These are phyloP conservation scores for Fonsecaea monophora DNA, from an alignment of 2,329 filamentous ascomycete species.

Conservation along the genomic window DNA sequence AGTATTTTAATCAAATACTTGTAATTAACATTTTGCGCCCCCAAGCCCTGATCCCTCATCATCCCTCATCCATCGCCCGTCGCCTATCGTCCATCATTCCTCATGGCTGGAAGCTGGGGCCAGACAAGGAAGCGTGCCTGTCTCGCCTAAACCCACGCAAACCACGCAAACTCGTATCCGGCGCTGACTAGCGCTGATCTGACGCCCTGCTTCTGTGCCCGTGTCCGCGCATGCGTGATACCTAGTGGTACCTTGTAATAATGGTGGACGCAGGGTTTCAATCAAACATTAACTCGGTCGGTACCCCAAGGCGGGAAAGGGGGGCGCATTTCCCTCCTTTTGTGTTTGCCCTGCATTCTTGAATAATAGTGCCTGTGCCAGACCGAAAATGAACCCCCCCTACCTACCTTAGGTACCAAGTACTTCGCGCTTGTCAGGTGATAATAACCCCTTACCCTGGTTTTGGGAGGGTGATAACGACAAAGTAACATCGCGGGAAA, in stretches of 20 bases:
- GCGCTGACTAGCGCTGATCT: constrained; percentile 4
- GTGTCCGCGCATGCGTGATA: not conserved
- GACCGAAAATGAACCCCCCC: too few relatives aligned
- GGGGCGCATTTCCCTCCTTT: too few relatives aligned
- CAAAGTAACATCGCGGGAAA: too few relatives aligned
- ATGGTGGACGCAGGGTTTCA: not conserved
- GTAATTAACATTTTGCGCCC: not conserved
- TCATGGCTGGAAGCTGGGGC: not conserved
- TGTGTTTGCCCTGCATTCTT: too few relatives aligned
- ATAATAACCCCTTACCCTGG: too few relatives aligned
- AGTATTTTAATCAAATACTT: too few relatives aligned
- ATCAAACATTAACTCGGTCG: not conserved
- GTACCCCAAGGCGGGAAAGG: not conserved
- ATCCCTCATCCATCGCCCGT: not conserved
- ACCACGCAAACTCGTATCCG: not conserved
- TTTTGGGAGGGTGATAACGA: too few relatives aligned
- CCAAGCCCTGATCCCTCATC: not conserved
- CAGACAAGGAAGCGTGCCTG: not conserved
- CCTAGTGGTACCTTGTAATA: not conserved
- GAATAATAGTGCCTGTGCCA: too few relatives aligned
- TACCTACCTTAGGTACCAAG: too few relatives aligned
- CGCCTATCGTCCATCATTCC: too few relatives aligned
- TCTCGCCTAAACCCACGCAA: not conserved
- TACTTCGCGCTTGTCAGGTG: too few relatives aligned
- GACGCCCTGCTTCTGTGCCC: not conserved